Conservation (phyloP, 2,329 filamentous ascomycete genomes). For the Claviceps lovelessii region DNA sequence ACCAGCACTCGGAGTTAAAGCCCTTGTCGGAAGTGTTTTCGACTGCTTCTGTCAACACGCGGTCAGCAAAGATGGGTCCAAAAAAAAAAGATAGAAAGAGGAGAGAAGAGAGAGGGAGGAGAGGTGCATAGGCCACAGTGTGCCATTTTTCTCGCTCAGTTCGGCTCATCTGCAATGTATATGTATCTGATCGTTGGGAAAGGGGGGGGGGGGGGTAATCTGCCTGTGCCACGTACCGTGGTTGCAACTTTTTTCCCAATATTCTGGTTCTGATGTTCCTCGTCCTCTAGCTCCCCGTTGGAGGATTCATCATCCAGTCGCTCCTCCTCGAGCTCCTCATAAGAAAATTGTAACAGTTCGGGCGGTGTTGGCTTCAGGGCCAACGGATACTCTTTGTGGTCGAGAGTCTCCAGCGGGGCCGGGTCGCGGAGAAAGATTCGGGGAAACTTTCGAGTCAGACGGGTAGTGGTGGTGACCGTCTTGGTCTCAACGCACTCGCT, state of each 20-base stretch:
- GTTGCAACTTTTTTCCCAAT: conserved; percentile 2
- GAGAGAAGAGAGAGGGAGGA: not conserved
- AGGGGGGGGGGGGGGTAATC: not conserved
- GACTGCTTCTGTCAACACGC: conserved; percentile 6
- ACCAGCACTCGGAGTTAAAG: conserved; percentile 13
- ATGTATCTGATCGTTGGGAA: not conserved
- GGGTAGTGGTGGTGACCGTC: conserved; percentile 80
- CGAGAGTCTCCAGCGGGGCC: conserved; percentile 54
- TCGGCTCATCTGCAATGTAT: not conserved
- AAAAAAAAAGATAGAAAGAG: too few species aligned
- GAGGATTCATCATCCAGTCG: conserved; percentile 13
- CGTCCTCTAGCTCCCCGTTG: conserved; percentile 10
- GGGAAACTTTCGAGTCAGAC: conserved; percentile 70
- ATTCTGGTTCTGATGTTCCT: conserved; percentile 3
- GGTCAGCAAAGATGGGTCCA: not conserved
- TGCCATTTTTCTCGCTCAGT: not conserved
- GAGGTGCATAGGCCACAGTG: not conserved
- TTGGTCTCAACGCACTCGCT: conserved; percentile 54
- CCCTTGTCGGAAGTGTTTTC: conserved; percentile 10
- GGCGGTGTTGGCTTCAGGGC: conserved; percentile 70
- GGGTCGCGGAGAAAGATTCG: conserved; percentile 68
- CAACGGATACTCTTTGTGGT: conserved; percentile 81
- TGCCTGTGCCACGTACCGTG: conserved; percentile 10
- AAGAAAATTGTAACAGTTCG: conserved; percentile 62
- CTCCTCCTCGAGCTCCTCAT: conserved; percentile 21